phyloP scores from a whole-genome alignment of 2,329 filamentous ascomycete species.

The Ceratocystis albifundus region DNA sequence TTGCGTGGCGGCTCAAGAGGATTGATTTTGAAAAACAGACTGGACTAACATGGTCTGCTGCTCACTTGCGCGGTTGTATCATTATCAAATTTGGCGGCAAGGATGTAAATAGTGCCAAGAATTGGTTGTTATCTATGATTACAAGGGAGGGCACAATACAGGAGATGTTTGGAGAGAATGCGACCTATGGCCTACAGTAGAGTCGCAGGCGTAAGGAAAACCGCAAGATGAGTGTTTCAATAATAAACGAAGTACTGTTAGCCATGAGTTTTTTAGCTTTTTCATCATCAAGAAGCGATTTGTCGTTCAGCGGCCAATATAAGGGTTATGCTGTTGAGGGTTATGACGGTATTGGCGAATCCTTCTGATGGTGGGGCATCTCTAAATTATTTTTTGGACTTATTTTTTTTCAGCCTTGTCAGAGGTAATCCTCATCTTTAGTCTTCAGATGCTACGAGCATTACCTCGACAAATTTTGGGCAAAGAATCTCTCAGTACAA shows the following conservation, averaged over 20 bases:
- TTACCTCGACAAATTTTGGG: not conserved
- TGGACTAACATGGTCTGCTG: constrained; percentile 69
- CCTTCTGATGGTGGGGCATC: constrained; percentile 11
- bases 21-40: constrained; percentile 46
- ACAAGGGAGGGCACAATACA: constrained; percentile 60
- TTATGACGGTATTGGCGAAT: not conserved
- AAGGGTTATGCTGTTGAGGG: not conserved
- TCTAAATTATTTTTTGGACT: constrained; percentile 1
- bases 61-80: constrained; percentile 68
- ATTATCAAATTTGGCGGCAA: constrained; percentile 82
- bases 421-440: not conserved
- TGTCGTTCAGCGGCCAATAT: not conserved
- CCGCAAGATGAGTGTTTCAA: not conserved
- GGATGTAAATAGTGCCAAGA: constrained; percentile 66
- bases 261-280: not conserved
- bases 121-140: constrained; percentile 70
- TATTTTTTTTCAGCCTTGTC: constrained; percentile 11
- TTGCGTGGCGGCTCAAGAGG: constrained; percentile 45
- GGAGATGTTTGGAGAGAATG: constrained; percentile 64
- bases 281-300: not conserved
- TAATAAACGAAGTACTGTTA: too few relatives aligned
- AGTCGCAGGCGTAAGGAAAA: not conserved
- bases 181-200: constrained; percentile 61
- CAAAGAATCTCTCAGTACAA: not conserved
- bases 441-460: not conserved